Evolutionary conservation across 1,284 basidiomycete genomes (phyloP), one percentile per base, ranked within the genome.

Genomic region (Ustilago cynodontis): DNA sequence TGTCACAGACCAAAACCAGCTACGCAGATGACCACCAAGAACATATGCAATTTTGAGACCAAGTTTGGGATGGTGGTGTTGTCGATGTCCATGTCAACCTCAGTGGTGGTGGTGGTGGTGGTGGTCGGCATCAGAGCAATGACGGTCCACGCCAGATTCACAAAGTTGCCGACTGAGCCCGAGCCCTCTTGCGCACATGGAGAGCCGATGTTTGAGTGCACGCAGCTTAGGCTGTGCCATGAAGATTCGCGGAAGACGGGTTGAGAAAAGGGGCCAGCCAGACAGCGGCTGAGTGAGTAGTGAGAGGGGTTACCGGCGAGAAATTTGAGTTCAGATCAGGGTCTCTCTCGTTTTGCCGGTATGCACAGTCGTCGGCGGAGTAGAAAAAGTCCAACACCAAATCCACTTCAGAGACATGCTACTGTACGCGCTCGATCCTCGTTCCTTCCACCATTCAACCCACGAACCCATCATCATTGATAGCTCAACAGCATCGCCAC

Each of bases 301-400:
- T 10, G 35, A 37, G 35, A 37, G 35, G 35, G 35, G 35, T 13
- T 14, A 37, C 35, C 5, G 14, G 35, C 35, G 9, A 37, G 35
- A 37, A 43, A 43, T 9, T 43, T 43, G 41, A 43, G 41, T 43
- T 11, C 47, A 16, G 47, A n/a, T 28, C 49, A 59, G 58, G 58
- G 58, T 52, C 58, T 59, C 20, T 18, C 41, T 5, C 31, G n/a
- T 31, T 22, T 33, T 22, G 33, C 57, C 41, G 55, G 28, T 31
- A 41, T 52, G 58, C 58, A 41, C 16, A 14, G 29, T 35, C 24
- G 26, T 7, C 47, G 49, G 47, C 58, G 58, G 58, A 59, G 58
- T 51, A 28, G 33, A 41, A 22, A 52, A 47, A 29, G 37, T 52
- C 35, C 59, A 60, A 60, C 59, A 62, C 59, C 29, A 43, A 9